These are phyloP conservation scores for Boletus coffeatus DNA, from an alignment of 1,284 basidiomycete species.

Conservation along the genomic window DNA sequence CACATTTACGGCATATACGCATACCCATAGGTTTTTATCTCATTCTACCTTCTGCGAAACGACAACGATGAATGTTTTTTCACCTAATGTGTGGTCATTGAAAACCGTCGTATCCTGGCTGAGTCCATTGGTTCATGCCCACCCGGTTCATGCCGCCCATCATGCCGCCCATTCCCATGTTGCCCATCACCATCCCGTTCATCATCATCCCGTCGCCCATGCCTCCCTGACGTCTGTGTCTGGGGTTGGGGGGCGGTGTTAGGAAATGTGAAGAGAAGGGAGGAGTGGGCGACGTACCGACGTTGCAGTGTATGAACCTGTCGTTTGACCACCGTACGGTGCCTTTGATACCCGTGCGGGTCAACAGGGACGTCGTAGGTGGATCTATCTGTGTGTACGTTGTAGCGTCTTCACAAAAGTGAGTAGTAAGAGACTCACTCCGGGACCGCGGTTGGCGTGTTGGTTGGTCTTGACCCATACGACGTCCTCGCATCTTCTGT, in stretches of 20 bases:
- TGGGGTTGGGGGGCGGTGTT: slow-evolving; percentile 20
- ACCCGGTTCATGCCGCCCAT: slow-evolving; percentile 29
- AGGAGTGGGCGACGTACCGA: slow-evolving; percentile 44
- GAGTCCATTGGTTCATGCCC: slow-evolving; percentile 36
- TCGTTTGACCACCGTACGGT: slow-evolving; percentile 94
- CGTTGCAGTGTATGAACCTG: slow-evolving; percentile 97
- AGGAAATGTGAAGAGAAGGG: not conserved
- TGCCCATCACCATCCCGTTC: slow-evolving; percentile 29
- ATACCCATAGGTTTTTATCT: slow-evolving; percentile 19
- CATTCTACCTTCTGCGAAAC: slow-evolving; percentile 9
- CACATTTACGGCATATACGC: slow-evolving; percentile 22
- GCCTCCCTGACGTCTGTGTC: slow-evolving; percentile 79
- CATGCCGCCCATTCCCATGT: slow-evolving; percentile 34
- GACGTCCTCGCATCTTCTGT: slow-evolving; percentile 93
- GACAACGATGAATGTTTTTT: slow-evolving; percentile 1
- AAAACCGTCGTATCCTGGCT: slow-evolving; percentile 27
- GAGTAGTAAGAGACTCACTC: slow-evolving; percentile 41
- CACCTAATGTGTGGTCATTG: slow-evolving; percentile 16
- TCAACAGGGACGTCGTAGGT: slow-evolving; percentile 78
- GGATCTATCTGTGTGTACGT: slow-evolving; percentile 56
- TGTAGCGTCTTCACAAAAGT: not conserved
- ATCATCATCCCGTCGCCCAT: slow-evolving; percentile 29
- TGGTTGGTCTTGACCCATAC: slow-evolving; percentile 95
- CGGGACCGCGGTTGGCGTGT: slow-evolving; percentile 62
- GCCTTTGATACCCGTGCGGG: slow-evolving; percentile 94